Percentiles rank a stretch among this genome's conserved stretches.
phyloP scores from a whole-genome alignment of 495 filamentous ascomycete species.

The Trichoderma orchidacearum region DNA sequence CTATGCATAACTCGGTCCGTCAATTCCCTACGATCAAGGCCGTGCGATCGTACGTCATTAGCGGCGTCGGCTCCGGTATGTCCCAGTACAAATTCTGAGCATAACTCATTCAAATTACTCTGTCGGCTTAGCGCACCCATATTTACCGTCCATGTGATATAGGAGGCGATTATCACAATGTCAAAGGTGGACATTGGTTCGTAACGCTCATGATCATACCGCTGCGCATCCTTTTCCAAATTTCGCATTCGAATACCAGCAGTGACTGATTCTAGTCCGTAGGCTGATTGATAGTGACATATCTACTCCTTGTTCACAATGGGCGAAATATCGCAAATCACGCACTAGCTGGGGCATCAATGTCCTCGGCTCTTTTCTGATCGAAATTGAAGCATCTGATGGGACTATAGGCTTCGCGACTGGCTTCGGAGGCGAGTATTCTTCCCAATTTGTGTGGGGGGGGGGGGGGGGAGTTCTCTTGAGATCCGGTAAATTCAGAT shows the following conservation, averaged over 20 bases:
- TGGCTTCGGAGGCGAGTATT: conserved; percentile 63
- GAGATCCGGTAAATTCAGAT: too few species aligned
- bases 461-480: not conserved
- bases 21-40: conserved; percentile 64
- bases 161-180: conserved; percentile 90
- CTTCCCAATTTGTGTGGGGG: not conserved
- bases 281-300: conserved; percentile 83
- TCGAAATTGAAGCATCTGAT: conserved; percentile 82
- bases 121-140: not conserved
- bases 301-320: conserved; percentile 79
- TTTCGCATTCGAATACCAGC: too few species aligned
- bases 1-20: conserved; percentile 28
- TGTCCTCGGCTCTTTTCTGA: conserved; percentile 80
- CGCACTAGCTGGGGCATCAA: conserved; percentile 94
- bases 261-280: not conserved
- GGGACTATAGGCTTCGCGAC: conserved; percentile 87
- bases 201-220: not conserved
- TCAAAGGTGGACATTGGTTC: conserved; percentile 76
- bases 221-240: too few species aligned
- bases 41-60: conserved; percentile 67
- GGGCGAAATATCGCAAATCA: conserved; percentile 74
- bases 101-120: not conserved
- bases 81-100: too few species aligned
- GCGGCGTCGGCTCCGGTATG: conserved; percentile 67
- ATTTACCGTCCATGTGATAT: not conserved